A percentile compares a stretch with the other conserved stretches of the same genome.
phyloP scores from a whole-genome alignment of 345 rosid genomes.

The Gossypium mustelinum region DNA sequence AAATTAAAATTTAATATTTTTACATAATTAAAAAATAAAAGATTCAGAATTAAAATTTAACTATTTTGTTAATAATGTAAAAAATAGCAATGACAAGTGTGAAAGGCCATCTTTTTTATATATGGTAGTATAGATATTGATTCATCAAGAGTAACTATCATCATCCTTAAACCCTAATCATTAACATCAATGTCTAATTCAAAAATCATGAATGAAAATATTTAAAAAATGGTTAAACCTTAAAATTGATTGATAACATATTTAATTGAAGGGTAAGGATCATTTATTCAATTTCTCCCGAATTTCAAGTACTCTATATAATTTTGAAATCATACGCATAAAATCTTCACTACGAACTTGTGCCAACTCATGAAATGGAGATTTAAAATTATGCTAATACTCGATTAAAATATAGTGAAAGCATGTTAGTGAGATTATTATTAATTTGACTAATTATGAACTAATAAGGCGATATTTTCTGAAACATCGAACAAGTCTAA shows the following conservation, averaged over 20 bases:
- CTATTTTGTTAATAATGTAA: too few species aligned
- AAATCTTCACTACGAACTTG: background rate
- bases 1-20: too few species aligned
- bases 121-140: too few species aligned
- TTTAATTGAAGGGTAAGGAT: background rate
- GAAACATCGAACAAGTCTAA: background rate
- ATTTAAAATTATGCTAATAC: background rate
- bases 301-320: background rate
- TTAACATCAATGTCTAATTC: too few species aligned
- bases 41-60: too few species aligned
- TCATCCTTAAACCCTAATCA: too few species aligned
- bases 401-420: background rate
- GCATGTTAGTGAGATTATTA: constrained; percentile 15
- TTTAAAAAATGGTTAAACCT: too few species aligned
- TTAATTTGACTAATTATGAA: background rate
- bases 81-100: too few species aligned
- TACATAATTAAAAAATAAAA: too few species aligned
- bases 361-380: background rate
- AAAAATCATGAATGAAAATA: too few species aligned
- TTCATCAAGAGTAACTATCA: too few species aligned
- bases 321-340: background rate
- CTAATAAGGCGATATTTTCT: background rate
- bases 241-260: background rate
- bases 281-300: background rate
- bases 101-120: too few species aligned